A percentile compares a stretch with the other conserved stretches of the same genome.
Evolutionary conservation across 305 asterid species (phyloP).

Genomic region (Fraxinus velutina): DNA sequence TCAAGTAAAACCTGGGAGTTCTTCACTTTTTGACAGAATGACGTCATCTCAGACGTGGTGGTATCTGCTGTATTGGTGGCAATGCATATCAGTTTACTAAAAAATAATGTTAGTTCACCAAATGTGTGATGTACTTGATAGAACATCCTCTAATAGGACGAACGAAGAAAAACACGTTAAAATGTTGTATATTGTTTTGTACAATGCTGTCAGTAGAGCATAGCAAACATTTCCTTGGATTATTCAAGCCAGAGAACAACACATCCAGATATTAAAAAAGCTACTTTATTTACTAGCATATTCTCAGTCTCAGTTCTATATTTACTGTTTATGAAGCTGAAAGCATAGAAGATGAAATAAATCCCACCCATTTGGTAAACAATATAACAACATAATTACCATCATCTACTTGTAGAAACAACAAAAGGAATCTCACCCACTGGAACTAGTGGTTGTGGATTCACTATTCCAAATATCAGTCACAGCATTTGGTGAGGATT

Average conservation of each 20-base stretch:
- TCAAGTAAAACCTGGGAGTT: no score
- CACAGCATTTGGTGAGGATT: constrained; percentile 24
- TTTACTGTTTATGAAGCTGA: neutral
- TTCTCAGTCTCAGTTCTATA: neutral
- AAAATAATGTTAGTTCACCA: no score
- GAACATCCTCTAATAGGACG: neutral
- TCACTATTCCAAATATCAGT: constrained; percentile 11
- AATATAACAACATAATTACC: neutral
- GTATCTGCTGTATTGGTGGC: no score
- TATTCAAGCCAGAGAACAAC: neutral
- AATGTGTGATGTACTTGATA: neutral
- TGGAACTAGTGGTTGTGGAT: neutral
- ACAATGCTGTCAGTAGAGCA: neutral
- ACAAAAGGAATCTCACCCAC: neutral
- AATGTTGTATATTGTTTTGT: neutral
- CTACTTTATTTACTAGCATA: neutral
- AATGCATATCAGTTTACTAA: no score
- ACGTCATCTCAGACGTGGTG: no score
- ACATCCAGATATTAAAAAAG: neutral
- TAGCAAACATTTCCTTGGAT: neutral
- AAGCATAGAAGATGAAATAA: neutral
- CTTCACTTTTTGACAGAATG: no score
- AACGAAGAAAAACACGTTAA: no score
- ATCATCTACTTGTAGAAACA: neutral
- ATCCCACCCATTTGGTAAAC: neutral